Conservation (phyloP, 2,329 filamentous ascomycete species). For the Hymenoscyphus albidus region DNA sequence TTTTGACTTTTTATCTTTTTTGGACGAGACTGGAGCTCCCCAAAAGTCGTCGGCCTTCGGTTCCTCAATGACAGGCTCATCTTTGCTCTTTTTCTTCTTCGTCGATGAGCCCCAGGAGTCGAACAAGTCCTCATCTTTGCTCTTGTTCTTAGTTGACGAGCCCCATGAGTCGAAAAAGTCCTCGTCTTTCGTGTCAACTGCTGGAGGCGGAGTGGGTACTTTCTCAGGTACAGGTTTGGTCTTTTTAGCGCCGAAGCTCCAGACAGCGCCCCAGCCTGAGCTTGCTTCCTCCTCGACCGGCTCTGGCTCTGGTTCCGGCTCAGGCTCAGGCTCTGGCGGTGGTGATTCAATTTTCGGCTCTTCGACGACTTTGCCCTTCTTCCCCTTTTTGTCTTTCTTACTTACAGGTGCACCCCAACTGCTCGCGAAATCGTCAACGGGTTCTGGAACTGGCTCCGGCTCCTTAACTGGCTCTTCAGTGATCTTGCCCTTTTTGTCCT, state of each 20-base stretch:
- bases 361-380: conserved; percentile 36
- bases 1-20: conserved; percentile 48
- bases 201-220: conserved; percentile 32
- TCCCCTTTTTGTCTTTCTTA: conserved; percentile 42
- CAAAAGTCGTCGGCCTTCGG: conserved; percentile 42
- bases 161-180: conserved; percentile 31
- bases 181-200: conserved; percentile 34
- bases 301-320: conserved; percentile 24
- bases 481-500: conserved; percentile 44
- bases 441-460: conserved; percentile 25
- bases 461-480: conserved; percentile 16
- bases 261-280: conserved; percentile 13
- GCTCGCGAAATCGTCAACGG: conserved; percentile 26
- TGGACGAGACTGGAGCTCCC: conserved; percentile 22
- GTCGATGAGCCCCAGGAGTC: not conserved
- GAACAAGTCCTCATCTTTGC: conserved; percentile 14
- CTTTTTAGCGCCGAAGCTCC: conserved; percentile 40
- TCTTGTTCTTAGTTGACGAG: conserved; percentile 33
- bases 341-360: conserved; percentile 35
- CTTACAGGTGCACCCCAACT: conserved; percentile 37
- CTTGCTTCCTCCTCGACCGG: conserved; percentile 20
- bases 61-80: conserved; percentile 34
- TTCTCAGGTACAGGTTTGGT: conserved; percentile 37
- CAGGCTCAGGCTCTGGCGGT: conserved; percentile 33
- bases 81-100: not conserved